phyloP scores from a whole-genome alignment of 192 early-diverging fungal species.

The Allomyces macrogynus region DNA sequence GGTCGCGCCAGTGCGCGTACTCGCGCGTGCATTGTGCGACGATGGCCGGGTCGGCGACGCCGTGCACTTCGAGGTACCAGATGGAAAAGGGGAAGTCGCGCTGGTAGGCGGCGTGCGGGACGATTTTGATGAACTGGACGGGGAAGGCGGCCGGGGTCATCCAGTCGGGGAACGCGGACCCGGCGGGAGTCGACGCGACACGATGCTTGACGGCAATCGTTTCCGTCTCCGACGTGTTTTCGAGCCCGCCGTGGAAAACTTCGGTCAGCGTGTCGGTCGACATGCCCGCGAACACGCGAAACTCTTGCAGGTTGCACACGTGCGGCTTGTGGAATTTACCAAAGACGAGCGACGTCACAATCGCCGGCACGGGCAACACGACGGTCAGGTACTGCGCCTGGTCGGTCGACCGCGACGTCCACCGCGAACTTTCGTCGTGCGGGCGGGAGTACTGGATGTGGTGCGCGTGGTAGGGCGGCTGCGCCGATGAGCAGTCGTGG shows the following conservation, averaged over 20 bases:
- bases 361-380: constrained; percentile 58
- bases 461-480: constrained; percentile 62
- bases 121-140: constrained; percentile 81
- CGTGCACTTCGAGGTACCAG: constrained; percentile 80
- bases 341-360: constrained; percentile 65
- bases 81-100: constrained; percentile 89
- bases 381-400: constrained; percentile 84
- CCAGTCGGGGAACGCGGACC: too few relatives aligned
- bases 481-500: constrained; percentile 58
- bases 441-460: constrained; percentile 69
- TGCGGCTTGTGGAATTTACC: constrained; percentile 84
- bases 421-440: constrained; percentile 71
- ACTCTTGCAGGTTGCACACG: constrained; percentile 92
- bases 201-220: constrained; percentile 58
- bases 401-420: constrained; percentile 70
- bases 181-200: not conserved
- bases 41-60: constrained; percentile 42
- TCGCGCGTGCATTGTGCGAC: constrained; percentile 43
- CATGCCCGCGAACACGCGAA: constrained; percentile 83
- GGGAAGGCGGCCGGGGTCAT: constrained; percentile 42
- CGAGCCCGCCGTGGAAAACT: constrained; percentile 19
- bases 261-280: constrained; percentile 23
- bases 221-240: constrained; percentile 57
- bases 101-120: constrained; percentile 71
- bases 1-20: constrained; percentile 35